Evolutionary conservation across 768 basidiomycete species (phyloP).

Genomic region (Suillus paluster): DNA sequence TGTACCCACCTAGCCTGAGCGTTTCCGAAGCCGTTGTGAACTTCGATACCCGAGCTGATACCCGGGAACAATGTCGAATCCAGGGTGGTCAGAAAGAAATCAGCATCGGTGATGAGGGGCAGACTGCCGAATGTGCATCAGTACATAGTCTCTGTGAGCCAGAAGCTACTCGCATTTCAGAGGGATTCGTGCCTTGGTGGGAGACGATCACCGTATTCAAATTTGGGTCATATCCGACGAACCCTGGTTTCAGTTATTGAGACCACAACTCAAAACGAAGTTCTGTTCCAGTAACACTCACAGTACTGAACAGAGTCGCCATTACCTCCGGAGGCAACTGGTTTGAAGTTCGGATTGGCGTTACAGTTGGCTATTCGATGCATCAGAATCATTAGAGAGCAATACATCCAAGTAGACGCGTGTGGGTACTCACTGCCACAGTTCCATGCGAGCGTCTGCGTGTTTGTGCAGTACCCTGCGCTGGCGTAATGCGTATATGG

Average conservation of each 20-base stretch:
- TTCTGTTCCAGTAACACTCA: conserved; percentile 18
- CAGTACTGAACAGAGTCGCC: conserved; percentile 48
- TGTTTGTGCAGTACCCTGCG: conserved; percentile 51
- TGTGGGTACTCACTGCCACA: conserved; percentile 53
- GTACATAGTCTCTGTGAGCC: background rate
- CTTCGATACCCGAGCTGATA: conserved; percentile 42
- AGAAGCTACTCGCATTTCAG: conserved; percentile 28
- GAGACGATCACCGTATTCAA: conserved; percentile 41
- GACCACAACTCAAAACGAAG: background rate
- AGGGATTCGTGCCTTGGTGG: conserved; percentile 42
- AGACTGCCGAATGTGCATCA: conserved; percentile 25
- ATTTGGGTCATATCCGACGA: conserved; percentile 53
- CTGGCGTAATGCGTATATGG: conserved; percentile 57
- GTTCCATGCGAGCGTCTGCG: conserved; percentile 49
- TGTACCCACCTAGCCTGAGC: conserved; percentile 49
- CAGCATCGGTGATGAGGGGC: conserved; percentile 45
- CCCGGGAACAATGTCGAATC: conserved; percentile 54
- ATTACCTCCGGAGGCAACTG: conserved; percentile 53
- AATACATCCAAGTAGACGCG: background rate
- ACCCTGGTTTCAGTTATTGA: conserved; percentile 41
- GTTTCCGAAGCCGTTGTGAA: conserved; percentile 51
- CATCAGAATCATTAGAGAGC: background rate
- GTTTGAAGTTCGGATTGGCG: conserved; percentile 51
- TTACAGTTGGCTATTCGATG: conserved; percentile 46
- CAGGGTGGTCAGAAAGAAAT: conserved; percentile 40